These are phyloP conservation scores for Epichloe bromicola DNA, from an alignment of 2,329 filamentous ascomycete species.

Conservation along the genomic window DNA sequence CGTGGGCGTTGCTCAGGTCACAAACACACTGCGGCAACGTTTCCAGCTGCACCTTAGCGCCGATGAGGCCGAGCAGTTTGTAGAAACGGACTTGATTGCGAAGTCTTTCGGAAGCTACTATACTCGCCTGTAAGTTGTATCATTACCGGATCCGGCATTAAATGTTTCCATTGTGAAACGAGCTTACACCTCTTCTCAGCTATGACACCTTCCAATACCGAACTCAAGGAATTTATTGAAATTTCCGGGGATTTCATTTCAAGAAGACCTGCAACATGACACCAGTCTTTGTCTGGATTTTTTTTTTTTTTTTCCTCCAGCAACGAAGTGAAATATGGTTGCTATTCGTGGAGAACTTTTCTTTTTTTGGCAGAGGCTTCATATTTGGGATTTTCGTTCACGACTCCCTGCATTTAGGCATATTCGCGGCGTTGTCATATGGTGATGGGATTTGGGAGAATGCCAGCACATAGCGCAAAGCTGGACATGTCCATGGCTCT, in stretches of 20 bases:
- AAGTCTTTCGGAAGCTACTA: constrained; percentile 83
- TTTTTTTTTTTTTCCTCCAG: not conserved
- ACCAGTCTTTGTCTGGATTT: too few relatives aligned
- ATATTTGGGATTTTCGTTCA: not conserved
- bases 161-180: not conserved
- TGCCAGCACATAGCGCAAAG: not conserved
- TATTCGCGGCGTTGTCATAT: constrained; percentile 4
- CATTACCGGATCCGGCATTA: not conserved
- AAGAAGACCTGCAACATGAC: not conserved
- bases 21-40: constrained; percentile 54
- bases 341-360: not conserved
- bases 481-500: not conserved
- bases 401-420: constrained; percentile 3
- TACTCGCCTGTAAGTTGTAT: constrained; percentile 56
- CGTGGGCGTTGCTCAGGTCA: constrained; percentile 58
- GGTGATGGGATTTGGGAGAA: not conserved
- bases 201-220: constrained; percentile 82
- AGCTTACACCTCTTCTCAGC: constrained; percentile 25
- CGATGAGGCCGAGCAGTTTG: constrained; percentile 69
- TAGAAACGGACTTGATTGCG: constrained; percentile 64
- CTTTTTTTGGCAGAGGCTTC: not conserved
- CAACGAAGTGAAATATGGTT: not conserved
- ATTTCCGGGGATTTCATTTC: not conserved
- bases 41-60: constrained; percentile 75
- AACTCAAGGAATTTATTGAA: constrained; percentile 73